phyloP scores from a whole-genome alignment of 768 basidiomycete species.

The Xerocomus potaroensis region DNA sequence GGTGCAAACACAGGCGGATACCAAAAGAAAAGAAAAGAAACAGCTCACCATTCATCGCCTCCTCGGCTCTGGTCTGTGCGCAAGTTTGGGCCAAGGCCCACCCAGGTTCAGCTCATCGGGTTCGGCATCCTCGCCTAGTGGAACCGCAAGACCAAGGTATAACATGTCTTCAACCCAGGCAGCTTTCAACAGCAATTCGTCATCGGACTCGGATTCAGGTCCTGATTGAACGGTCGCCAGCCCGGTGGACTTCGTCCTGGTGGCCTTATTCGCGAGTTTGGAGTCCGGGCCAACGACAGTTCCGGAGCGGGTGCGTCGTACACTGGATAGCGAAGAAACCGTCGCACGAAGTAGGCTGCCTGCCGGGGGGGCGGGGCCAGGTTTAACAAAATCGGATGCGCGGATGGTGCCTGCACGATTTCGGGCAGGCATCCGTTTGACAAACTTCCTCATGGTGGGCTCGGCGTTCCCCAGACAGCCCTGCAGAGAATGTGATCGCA shows the following conservation, averaged over 20 bases:
- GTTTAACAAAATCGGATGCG: conserved; percentile 40
- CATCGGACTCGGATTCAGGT: conserved; percentile 20
- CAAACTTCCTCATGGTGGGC: conserved; percentile 11
- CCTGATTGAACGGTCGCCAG: conserved; percentile 2
- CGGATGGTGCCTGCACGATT: conserved; percentile 50
- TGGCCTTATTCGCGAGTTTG: conserved; percentile 12
- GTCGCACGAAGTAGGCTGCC: background rate
- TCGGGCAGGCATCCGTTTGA: conserved; percentile 14
- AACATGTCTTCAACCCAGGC: conserved; percentile 21
- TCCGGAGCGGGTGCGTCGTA: conserved; percentile 46
- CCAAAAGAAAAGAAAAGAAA: background rate
- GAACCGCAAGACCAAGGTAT: conserved; percentile 18
- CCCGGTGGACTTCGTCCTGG: background rate
- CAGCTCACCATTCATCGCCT: conserved; percentile 6
- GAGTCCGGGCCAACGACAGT: conserved; percentile 38
- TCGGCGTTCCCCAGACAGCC: conserved; percentile 2
- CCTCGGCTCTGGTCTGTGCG: conserved; percentile 8
- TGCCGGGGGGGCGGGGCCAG: conserved; percentile 6
- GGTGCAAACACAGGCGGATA: background rate
- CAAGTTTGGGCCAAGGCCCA: conserved; percentile 6
- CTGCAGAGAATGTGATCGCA: conserved; percentile 23
- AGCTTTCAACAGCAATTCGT: conserved; percentile 20
- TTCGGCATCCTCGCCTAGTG: background rate
- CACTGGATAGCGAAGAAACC: conserved; percentile 8
- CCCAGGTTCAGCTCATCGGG: conserved; percentile 31